Evolutionary conservation across 2,329 filamentous ascomycete genomes (phyloP).

Genomic region (Cytospora leucostoma): DNA sequence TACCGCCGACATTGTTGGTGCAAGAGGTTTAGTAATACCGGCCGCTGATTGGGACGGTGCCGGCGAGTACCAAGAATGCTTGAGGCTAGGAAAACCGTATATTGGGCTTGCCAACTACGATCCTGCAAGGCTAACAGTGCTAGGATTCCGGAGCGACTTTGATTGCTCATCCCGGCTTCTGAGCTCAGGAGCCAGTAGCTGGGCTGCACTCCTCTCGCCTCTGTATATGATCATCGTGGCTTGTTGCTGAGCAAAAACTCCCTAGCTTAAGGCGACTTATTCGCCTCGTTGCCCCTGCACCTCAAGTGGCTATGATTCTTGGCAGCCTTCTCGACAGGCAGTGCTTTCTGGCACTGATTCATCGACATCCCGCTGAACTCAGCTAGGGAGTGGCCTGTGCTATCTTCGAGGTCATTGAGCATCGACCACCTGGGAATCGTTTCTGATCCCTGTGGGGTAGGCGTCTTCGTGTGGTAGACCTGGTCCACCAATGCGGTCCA

Average conservation of each 20-base stretch:
- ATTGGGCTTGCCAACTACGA: background rate
- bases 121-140: background rate
- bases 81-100: background rate
- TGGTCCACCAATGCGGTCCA: conserved; percentile 4
- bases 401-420: conserved; percentile 11
- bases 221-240: background rate
- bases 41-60: conserved; percentile 25
- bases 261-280: background rate
- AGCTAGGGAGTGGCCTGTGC: background rate
- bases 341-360: conserved; percentile 9
- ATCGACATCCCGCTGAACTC: conserved; percentile 10
- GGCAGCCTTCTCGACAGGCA: conserved; percentile 11
- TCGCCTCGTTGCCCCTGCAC: background rate
- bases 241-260: background rate
- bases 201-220: background rate
- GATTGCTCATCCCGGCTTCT: background rate
- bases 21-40: conserved; percentile 16
- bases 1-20: conserved; percentile 25
- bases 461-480: conserved; percentile 10
- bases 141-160: background rate
- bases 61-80: conserved; percentile 13
- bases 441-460: conserved; percentile 8
- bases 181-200: background rate
- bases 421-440: conserved; percentile 15
- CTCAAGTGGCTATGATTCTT: conserved; percentile 8